Conservation (phyloP, 139 green algal genomes). For the Monoraphidium neglectum region DNA sequence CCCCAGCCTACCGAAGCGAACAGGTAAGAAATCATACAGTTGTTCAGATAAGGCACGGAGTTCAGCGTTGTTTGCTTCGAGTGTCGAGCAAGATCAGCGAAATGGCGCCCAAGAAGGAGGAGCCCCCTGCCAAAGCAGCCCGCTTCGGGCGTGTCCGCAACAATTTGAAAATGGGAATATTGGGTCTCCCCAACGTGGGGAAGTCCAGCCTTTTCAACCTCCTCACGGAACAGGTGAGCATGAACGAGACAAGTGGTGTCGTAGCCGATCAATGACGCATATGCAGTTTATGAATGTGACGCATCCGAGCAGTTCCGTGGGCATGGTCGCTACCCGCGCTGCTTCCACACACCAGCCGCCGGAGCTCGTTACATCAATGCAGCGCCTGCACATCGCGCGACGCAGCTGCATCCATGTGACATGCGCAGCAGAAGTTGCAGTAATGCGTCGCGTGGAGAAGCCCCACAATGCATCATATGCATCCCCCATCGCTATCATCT, state of each 20-base stretch:
- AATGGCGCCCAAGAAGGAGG: constrained; percentile 35
- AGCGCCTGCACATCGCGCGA: neutral
- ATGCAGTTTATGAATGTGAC: neutral
- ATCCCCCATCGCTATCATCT: neutral
- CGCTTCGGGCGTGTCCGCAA: constrained; percentile 35
- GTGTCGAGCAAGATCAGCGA: neutral
- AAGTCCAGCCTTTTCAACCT: constrained; percentile 83
- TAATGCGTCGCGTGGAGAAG: neutral
- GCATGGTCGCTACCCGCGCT: neutral
- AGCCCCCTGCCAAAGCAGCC: constrained; percentile 13
- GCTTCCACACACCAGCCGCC: neutral
- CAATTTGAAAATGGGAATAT: constrained; percentile 69
- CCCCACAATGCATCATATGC: neutral
- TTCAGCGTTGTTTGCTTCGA: no score
- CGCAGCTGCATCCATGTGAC: neutral
- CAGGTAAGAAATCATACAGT: no score
- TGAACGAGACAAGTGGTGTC: neutral
- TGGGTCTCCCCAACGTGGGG: constrained; percentile 89
- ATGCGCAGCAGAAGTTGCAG: neutral
- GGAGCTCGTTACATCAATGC: neutral
- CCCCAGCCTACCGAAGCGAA: no score
- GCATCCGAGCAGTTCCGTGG: neutral
- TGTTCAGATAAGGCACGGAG: no score
- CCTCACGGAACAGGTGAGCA: constrained; percentile 60
- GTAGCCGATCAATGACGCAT: neutral